Base-by-base conservation (phyloP, 73 alveolate genomes). In the Tetrahymena thermophila region DNA sequence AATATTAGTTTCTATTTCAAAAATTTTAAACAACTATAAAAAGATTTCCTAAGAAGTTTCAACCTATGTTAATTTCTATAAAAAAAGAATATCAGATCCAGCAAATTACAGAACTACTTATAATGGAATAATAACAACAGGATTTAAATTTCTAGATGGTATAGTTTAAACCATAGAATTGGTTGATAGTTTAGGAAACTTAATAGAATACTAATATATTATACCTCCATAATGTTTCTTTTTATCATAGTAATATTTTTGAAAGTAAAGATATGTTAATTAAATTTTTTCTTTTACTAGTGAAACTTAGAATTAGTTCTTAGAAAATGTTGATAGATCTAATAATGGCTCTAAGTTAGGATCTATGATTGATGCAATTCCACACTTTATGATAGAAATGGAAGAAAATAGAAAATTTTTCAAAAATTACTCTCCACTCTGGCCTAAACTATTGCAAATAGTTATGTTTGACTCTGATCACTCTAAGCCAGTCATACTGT, bases 291-390 rank as follows among this genome's bases (percentile, higher is more conserved):
- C 9, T 71, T 9, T 71, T 71, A 6, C 34, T 28, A 71, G 89
- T 25, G 89, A 71, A 71, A 71, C 89, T 6, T 71, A 71, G 31
- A 28, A 71, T 3, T 71, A 71, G 42, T 71, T 93, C 44, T 42
- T 93, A 35, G 96, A 93, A 44, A 93, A 93, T 23, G 96, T 44
- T n/a, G 96, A 93, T 43, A 93, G 96, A 85, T 34, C 85, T 10
- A 44, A 44, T 44, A 37, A 85, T 21, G 71, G 96, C 38, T 93
- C 96, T 0, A 93, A 93, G 16, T 25, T 93, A 13, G 96, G 94
- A 17, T 93, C 94, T 43, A 71, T 71, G 89, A 71, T 71, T 25
- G 89, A 71, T 71, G 89, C 89, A 23, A n/a, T 71, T 34, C 89
- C 89, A 28, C 37, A 71, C 7, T 71, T 71, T 71, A 71, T 71